Evolutionary conservation across 345 rosid genomes (phyloP), one percentile per base, ranked within the genome.

Genomic region (Citrus mangshanensis): DNA sequence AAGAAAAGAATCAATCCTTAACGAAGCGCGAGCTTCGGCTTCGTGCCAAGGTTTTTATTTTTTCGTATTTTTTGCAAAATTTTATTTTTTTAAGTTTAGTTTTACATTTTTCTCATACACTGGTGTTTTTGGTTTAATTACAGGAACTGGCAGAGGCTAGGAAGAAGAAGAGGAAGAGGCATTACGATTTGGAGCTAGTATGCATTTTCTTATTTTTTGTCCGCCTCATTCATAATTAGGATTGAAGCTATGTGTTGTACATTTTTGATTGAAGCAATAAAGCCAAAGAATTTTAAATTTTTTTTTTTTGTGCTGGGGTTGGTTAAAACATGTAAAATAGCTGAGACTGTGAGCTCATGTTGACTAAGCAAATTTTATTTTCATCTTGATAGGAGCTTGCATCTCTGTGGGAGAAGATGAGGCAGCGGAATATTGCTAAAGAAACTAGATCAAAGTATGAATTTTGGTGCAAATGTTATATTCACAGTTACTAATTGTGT

Each of bases 401-500:
- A 10, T 69, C 84, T 77, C 86, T 94, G 2, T 97, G 98, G 97
- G 99, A 94, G 82, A 93, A 93, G 90, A 93, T 97, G 94, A 92
- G 98, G 77, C 94, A 87, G 54, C 98, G 91, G 24, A 86, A 94
- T 72, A 89, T 94, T 85, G 92, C 87, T 70, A 91, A 97, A 83
- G 96, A 93, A 76, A 91, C 93, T 34, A 89, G 98, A 87, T 89
- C 93, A 54, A 90, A 89, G 98, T 97, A 87, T 34, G 89, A 72
- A 55, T 80, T 42, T 73, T 42, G 37, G 59, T 46, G 35, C 62
- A 73, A 27, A 22, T 74, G 54, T 42, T 8, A 70, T 60, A 35
- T 56, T 9, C 67, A 19, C 63, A 27, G 73, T 67, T 77, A 42
- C 18, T 5, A 46, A 58, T 51, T 14, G 14, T 21, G 18, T 8